phyloP scores from a whole-genome alignment of 2,329 filamentous ascomycete genomes.

The Colletotrichum nymphaeae region DNA sequence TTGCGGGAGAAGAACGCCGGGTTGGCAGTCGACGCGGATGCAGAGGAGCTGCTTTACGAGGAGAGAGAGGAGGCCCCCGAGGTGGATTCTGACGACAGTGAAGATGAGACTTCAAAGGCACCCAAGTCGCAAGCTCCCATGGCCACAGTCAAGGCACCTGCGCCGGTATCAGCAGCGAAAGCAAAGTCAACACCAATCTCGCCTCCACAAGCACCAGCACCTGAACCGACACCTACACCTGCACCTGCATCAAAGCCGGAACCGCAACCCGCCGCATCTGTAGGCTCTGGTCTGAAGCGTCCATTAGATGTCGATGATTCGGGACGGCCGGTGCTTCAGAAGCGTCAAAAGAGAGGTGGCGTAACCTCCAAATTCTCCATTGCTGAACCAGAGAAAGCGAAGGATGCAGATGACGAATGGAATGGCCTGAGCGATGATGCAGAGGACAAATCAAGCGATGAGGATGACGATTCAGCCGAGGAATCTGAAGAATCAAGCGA shows the following conservation, averaged over 20 bases:
- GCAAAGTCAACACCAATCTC: constrained; percentile 24
- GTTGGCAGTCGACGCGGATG: constrained; percentile 64
- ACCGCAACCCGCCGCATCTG: constrained; percentile 34
- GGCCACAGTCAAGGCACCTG: neutral
- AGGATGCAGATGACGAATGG: constrained; percentile 43
- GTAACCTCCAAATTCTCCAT: constrained; percentile 66
- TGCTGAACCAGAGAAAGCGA: constrained; percentile 49
- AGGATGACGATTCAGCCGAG: constrained; percentile 42
- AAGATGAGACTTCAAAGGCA: constrained; percentile 37
- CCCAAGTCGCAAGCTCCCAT: constrained; percentile 2
- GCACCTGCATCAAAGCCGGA: neutral
- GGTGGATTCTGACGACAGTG: constrained; percentile 46
- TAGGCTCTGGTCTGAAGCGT: constrained; percentile 87
- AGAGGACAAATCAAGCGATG: constrained; percentile 2
- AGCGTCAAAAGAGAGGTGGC: constrained; percentile 78
- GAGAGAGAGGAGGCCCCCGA: constrained; percentile 43
- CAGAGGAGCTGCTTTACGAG: constrained; percentile 65
- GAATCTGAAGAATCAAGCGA: constrained; percentile 38
- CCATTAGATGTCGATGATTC: constrained; percentile 84
- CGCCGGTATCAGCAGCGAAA: constrained; percentile 1
- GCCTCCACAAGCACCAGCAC: constrained; percentile 9
- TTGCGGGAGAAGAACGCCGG: constrained; percentile 75
- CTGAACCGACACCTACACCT: neutral
- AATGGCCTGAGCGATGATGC: constrained; percentile 37
- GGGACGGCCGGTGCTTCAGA: constrained; percentile 84